Evolutionary conservation across 2,329 filamentous ascomycete genomes (phyloP), one percentile per base, ranked within the genome.

Genomic region (Penicillium crustosum): DNA sequence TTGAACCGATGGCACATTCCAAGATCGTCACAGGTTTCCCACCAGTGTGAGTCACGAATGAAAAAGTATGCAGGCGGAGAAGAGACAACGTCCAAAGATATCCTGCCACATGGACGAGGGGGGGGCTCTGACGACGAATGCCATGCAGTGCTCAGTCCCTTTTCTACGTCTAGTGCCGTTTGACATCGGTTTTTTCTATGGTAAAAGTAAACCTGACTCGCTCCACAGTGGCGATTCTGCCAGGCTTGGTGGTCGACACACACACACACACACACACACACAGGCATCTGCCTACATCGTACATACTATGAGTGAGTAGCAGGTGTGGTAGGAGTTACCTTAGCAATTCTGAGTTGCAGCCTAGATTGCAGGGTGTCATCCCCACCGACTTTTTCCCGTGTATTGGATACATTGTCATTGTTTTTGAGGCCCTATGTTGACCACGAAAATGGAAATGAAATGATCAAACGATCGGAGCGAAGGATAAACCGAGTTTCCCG

Each of bases 361-460:
- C 27, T 19, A 33, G 10, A 12, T 49, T 54, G 42, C 49, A 51
- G 42, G 36, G n/a, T 59, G 49, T 48, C 59, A 58, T 61, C 61
- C 49, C 63, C 65, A 63, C 63, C 63, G 65, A 65, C 62, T 60
- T 56, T 64, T 64, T 58, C 49, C 53, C 39, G 47, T 45, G 62
- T 65, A 49, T 47, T 44, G 52, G 44, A 63, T 61, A 67, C 64
- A 65, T 61, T 47, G 61, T 19, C 57, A 61, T 65, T 63, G 62
- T 64, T 33, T n/a, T 23, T 12, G 43, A 29, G 29, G 29, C 33
- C 29, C 29, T 36, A 38, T n/a, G 47, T 27, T 53, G 31, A 35
- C 38, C 27, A 43, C 10, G 7, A 21, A 13, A 23, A 29, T 23
- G 7, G 36, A 23, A 29, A 21, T 38, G 5, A 39, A 38, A 41